Evolutionary conservation across 192 early-diverging fungal genomes (phyloP).

Genomic region (Coemansia sp.): DNA sequence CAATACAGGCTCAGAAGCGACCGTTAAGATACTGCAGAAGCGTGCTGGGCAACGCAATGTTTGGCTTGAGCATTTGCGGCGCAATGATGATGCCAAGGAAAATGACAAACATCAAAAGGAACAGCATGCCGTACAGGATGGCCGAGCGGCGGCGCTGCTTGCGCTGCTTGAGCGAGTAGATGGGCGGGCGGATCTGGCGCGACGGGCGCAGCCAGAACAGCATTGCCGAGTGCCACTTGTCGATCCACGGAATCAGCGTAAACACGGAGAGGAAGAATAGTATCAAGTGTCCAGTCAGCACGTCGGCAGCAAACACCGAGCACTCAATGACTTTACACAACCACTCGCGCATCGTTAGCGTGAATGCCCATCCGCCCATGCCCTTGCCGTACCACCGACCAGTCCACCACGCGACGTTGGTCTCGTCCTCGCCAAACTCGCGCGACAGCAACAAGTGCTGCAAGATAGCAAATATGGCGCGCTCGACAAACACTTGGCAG

Average conservation of each 20-base stretch:
- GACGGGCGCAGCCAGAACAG: slow-evolving; percentile 80
- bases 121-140: slow-evolving; percentile 67
- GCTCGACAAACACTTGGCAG: slow-evolving; percentile 61
- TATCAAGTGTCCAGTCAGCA: slow-evolving; percentile 71
- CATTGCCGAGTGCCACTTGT: slow-evolving; percentile 73
- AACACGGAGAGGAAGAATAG: slow-evolving; percentile 70
- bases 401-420: slow-evolving; percentile 85
- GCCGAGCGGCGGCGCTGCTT: slow-evolving; percentile 59
- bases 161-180: slow-evolving; percentile 64
- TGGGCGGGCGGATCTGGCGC: slow-evolving; percentile 71
- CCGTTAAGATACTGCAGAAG: slow-evolving; percentile 44
- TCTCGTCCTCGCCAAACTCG: slow-evolving; percentile 78
- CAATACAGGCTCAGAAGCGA: too few species aligned
- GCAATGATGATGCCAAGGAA: slow-evolving; percentile 64
- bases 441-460: slow-evolving; percentile 68
- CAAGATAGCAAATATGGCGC: slow-evolving; percentile 65
- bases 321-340: slow-evolving; percentile 82
- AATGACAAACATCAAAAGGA: slow-evolving; percentile 56
- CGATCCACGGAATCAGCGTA: slow-evolving; percentile 67
- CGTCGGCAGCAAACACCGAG: slow-evolving; percentile 73
- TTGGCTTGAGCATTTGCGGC: slow-evolving; percentile 54
- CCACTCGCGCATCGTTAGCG: slow-evolving; percentile 74
- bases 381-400: slow-evolving; percentile 76
- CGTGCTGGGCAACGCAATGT: slow-evolving; percentile 23
- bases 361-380: slow-evolving; percentile 62